phyloP scores from a whole-genome alignment of 176 grass and related monocot species.

The Avena eriantha region DNA sequence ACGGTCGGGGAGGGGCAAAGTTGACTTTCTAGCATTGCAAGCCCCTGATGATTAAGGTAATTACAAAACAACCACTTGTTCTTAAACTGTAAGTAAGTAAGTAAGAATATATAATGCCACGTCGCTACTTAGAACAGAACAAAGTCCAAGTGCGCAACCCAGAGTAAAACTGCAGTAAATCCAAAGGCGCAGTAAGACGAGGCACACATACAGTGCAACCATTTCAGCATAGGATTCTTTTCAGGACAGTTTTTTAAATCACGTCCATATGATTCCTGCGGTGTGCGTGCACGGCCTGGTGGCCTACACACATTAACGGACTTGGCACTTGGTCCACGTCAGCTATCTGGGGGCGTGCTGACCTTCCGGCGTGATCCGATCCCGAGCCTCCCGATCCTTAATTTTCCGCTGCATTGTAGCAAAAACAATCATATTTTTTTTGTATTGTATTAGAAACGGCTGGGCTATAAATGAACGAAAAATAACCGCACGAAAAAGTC shows the following conservation, averaged over 20 bases:
- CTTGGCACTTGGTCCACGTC: too few species aligned
- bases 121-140: not conserved
- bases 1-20: constrained; percentile 38
- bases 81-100: not conserved
- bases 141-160: too few species aligned
- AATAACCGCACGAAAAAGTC: too few species aligned
- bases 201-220: not conserved
- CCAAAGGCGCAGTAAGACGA: not conserved
- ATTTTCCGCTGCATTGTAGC: too few species aligned
- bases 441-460: too few species aligned
- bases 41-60: not conserved
- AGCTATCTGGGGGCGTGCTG: too few species aligned
- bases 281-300: not conserved
- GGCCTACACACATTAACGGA: too few species aligned
- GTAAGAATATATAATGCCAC: not conserved
- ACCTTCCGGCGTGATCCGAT: too few species aligned
- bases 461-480: too few species aligned
- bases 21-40: constrained; percentile 14
- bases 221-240: not conserved
- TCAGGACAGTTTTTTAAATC: not conserved
- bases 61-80: not conserved
- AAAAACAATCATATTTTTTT: too few species aligned
- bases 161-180: not conserved
- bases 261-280: not conserved
- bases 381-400: too few species aligned